phyloP scores from a whole-genome alignment of 1,284 basidiomycete genomes.

The Leccinum huronense region DNA sequence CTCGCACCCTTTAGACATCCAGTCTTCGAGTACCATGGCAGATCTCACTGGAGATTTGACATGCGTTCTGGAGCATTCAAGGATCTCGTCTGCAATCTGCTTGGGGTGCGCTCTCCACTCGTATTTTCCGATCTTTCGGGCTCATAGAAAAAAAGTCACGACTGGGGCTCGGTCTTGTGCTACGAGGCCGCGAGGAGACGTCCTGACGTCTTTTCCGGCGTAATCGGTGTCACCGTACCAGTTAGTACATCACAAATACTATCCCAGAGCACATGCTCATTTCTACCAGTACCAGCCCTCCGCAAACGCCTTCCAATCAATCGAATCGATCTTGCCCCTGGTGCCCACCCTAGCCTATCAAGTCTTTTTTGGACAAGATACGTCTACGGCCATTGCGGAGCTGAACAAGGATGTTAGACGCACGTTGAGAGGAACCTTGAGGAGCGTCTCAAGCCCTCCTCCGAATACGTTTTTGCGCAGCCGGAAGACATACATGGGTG shows the following conservation, averaged over 20 bases:
- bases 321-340: conserved; percentile 39
- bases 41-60: conserved; percentile 61
- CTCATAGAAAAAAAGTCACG: conserved; percentile 48
- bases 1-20: conserved; percentile 58
- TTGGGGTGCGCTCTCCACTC: conserved; percentile 48
- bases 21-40: conserved; percentile 54
- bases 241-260: conserved; percentile 36
- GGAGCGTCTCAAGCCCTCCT: conserved; percentile 51
- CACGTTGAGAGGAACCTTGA: conserved; percentile 52
- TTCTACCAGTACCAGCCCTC: conserved; percentile 52
- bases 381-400: conserved; percentile 48
- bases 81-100: conserved; percentile 51
- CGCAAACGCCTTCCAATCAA: conserved; percentile 45
- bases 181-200: conserved; percentile 63
- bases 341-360: conserved; percentile 61
- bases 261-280: neutral
- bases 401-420: conserved; percentile 54
- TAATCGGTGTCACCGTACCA: conserved; percentile 60
- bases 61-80: conserved; percentile 55
- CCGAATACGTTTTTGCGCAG: conserved; percentile 54
- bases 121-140: neutral
- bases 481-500: conserved; percentile 47
- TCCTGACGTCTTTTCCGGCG: conserved; percentile 58
- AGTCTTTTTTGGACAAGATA: conserved; percentile 54
- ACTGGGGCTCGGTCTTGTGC: conserved; percentile 68